These are phyloP conservation scores for Chalciporus sphaerocephalus DNA, from an alignment of 768 basidiomycete species.

Conservation along the genomic window DNA sequence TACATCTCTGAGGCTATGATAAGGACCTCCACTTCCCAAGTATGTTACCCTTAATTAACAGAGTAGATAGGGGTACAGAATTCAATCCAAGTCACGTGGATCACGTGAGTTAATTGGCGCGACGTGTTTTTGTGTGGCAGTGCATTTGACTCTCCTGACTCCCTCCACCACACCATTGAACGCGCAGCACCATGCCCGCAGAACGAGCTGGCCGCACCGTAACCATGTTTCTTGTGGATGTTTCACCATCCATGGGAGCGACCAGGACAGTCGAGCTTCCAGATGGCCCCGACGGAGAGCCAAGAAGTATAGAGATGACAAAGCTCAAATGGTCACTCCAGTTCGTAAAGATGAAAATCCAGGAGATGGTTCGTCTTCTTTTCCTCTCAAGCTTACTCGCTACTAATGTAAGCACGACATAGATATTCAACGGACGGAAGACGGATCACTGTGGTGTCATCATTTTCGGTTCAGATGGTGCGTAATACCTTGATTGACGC, in stretches of 20 bases:
- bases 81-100: conserved; percentile 21
- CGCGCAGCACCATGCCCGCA: conserved; percentile 54
- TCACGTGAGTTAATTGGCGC: conserved; percentile 34
- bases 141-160: conserved; percentile 14
- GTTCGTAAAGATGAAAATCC: conserved; percentile 85
- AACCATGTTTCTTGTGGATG: conserved; percentile 86
- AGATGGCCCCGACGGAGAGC: conserved; percentile 48
- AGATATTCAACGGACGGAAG: conserved; percentile 91
- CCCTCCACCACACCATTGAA: conserved; percentile 2
- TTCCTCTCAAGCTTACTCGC: neutral
- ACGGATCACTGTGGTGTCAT: conserved; percentile 93
- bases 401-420: neutral
- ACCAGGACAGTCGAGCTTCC: conserved; percentile 53
- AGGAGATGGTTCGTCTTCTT: conserved; percentile 69
- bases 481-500: neutral
- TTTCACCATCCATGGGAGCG: conserved; percentile 81
- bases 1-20: too few species aligned
- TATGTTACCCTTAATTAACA: too few species aligned
- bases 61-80: neutral
- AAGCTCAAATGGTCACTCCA: conserved; percentile 81
- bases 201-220: conserved; percentile 83
- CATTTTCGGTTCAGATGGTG: conserved; percentile 78
- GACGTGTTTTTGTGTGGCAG: conserved; percentile 19
- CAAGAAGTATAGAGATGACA: conserved; percentile 54
- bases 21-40: too few species aligned